A percentile compares a stretch with the other conserved stretches of the same genome.
Conservation (phyloP, 2,329 filamentous ascomycete genomes). For the Trichoderma asperellum region DNA sequence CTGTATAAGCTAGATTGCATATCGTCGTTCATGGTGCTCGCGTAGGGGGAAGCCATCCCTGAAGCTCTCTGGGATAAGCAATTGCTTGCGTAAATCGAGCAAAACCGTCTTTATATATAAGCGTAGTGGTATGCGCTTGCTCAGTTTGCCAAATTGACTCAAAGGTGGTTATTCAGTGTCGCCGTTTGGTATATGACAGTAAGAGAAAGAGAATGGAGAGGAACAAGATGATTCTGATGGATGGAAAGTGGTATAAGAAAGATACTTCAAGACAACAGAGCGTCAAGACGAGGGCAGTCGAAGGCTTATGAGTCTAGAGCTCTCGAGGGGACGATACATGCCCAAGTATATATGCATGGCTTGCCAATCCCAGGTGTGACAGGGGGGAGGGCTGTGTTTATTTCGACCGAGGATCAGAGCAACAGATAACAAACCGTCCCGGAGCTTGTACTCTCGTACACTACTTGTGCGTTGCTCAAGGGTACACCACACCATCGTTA, state of each 20-base stretch:
- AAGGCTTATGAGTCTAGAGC: conserved; percentile 11
- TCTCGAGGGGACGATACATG: conserved; percentile 7
- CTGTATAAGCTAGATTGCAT: conserved; percentile 10
- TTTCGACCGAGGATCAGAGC: not conserved
- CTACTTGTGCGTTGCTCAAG: not conserved
- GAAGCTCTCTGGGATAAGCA: not conserved
- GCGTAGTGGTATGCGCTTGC: not conserved
- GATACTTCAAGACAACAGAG: not conserved
- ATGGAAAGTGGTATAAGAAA: not conserved
- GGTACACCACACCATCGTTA: not conserved
- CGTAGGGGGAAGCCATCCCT: not conserved
- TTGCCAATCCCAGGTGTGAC: not conserved
- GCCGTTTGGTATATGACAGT: not conserved
- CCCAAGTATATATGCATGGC: conserved; percentile 5
- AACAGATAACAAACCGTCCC: conserved; percentile 16
- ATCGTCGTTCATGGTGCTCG: conserved; percentile 18
- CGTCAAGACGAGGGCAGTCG: conserved; percentile 3
- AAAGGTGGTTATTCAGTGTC: not conserved
- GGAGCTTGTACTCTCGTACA: conserved; percentile 10
- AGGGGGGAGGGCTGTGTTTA: conserved; percentile 18
- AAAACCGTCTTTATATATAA: not conserved
- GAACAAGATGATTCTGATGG: not conserved
- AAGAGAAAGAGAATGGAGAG: not conserved
- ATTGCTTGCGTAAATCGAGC: not conserved
- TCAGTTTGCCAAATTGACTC: not conserved